phyloP scores from a whole-genome alignment of 2,329 filamentous ascomycete genomes.

The Colletotrichum eremochloae region DNA sequence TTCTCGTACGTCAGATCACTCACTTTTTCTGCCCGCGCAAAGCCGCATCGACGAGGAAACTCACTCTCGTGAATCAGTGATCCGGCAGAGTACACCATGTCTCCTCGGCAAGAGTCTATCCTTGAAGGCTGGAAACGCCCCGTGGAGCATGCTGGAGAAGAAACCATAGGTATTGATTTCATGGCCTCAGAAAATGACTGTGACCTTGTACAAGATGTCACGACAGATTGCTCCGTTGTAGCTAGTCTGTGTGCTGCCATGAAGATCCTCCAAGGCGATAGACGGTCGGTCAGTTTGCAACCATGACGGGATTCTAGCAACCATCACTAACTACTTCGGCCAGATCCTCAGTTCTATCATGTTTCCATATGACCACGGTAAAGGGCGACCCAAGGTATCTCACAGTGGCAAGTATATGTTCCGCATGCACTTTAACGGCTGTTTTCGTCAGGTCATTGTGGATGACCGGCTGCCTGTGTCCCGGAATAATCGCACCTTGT shows the following conservation, averaged over 20 bases:
- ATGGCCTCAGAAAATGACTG: slow-evolving; percentile 72
- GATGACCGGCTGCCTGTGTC: slow-evolving; percentile 90
- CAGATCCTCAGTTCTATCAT: slow-evolving; percentile 80
- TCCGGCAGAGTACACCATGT: slow-evolving; percentile 76
- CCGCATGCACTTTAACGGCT: slow-evolving; percentile 96
- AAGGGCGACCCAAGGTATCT: slow-evolving; percentile 73
- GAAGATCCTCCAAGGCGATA: slow-evolving; percentile 76
- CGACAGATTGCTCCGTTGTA: slow-evolving; percentile 96
- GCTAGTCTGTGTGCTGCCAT: slow-evolving; percentile 90
- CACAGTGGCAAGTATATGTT: slow-evolving; percentile 90
- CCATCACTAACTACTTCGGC: slow-evolving; percentile 9
- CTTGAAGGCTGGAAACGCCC: slow-evolving; percentile 89
- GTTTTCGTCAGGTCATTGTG: slow-evolving; percentile 86
- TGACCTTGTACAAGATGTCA: slow-evolving; percentile 94
- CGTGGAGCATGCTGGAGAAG: slow-evolving; percentile 67
- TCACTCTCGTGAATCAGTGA: slow-evolving; percentile 67
- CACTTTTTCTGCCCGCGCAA: slow-evolving; percentile 1
- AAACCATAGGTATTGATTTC: slow-evolving; percentile 56
- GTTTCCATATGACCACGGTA: slow-evolving; percentile 77
- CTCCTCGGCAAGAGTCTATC: slow-evolving; percentile 78
- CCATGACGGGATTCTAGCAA: neutral
- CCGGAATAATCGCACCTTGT: slow-evolving; percentile 79
- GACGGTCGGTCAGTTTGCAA: slow-evolving; percentile 70
- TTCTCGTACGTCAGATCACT: slow-evolving; percentile 72
- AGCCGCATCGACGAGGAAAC: slow-evolving; percentile 38